Evolutionary conservation across 2,329 filamentous ascomycete genomes (phyloP).

Genomic region (Magnaporthiopsis rhizophila): DNA sequence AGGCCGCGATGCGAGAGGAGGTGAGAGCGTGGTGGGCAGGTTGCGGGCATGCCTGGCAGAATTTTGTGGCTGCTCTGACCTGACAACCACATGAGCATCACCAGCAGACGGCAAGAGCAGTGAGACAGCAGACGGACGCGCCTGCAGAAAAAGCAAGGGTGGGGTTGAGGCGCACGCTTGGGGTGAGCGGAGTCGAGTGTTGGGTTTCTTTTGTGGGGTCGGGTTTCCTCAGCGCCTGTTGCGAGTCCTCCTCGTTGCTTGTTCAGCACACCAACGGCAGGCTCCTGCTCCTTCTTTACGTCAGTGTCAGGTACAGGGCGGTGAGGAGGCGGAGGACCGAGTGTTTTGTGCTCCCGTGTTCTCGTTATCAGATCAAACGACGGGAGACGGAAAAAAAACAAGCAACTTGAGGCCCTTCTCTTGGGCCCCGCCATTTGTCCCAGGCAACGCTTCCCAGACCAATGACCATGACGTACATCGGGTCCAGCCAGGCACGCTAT

Average conservation of each 20-base stretch:
- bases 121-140: no score
- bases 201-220: background rate
- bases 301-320: no score
- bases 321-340: no score
- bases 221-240: background rate
- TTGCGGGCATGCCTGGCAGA: background rate
- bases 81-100: background rate
- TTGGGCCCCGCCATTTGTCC: background rate
- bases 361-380: no score
- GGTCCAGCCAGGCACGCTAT: no score
- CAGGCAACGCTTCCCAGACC: background rate
- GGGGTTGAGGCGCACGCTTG: background rate
- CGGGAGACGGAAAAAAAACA: background rate
- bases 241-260: no score
- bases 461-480: background rate
- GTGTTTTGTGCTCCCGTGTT: no score
- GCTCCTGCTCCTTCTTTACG: no score
- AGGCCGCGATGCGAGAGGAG: background rate
- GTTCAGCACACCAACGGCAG: no score
- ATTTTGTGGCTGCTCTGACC: no score
- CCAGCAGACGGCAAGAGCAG: background rate
- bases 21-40: background rate
- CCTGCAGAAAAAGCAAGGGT: background rate
- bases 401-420: background rate
- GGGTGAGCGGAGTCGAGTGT: background rate